phyloP scores from a whole-genome alignment of 2,329 filamentous ascomycete genomes.

The Pyrenophora graminea region DNA sequence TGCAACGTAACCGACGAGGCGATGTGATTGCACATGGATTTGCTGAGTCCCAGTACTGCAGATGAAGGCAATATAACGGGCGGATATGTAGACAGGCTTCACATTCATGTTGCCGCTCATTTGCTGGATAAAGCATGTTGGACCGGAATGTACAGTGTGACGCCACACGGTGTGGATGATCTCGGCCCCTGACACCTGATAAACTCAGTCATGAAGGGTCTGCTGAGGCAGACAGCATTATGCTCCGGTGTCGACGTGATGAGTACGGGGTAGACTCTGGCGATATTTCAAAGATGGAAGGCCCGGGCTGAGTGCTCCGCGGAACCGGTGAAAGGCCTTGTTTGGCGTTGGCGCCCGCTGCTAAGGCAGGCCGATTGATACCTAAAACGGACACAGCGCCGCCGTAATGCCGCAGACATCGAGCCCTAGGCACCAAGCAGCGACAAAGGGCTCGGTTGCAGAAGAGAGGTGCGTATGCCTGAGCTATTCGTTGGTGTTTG shows the following conservation, averaged over 20 bases:
- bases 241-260: background rate
- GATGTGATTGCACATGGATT: constrained; percentile 17
- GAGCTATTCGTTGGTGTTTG: constrained; percentile 7
- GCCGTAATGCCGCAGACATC: constrained; percentile 16
- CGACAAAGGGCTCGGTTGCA: constrained; percentile 15
- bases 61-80: constrained; percentile 13
- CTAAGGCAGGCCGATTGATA: constrained; percentile 10
- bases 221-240: background rate
- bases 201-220: background rate
- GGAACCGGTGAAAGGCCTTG: constrained; percentile 10
- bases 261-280: background rate
- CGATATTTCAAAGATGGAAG: constrained; percentile 1
- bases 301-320: constrained; percentile 8
- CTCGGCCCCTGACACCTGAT: background rate
- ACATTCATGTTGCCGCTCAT: constrained; percentile 2
- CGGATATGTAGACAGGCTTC: constrained; percentile 3
- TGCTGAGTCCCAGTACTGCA: constrained; percentile 15
- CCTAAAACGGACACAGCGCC: constrained; percentile 11
- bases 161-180: background rate
- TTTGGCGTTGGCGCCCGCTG: constrained; percentile 17
- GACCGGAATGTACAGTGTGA: background rate
- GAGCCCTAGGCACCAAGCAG: constrained; percentile 16
- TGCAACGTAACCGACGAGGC: constrained; percentile 12
- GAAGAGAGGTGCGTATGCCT: constrained; percentile 13
- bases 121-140: constrained; percentile 15